Evolutionary conservation across 2,329 filamentous ascomycete genomes (phyloP), one percentile per base, ranked within the genome.

Genomic region (Dichotomopilus funicola): DNA sequence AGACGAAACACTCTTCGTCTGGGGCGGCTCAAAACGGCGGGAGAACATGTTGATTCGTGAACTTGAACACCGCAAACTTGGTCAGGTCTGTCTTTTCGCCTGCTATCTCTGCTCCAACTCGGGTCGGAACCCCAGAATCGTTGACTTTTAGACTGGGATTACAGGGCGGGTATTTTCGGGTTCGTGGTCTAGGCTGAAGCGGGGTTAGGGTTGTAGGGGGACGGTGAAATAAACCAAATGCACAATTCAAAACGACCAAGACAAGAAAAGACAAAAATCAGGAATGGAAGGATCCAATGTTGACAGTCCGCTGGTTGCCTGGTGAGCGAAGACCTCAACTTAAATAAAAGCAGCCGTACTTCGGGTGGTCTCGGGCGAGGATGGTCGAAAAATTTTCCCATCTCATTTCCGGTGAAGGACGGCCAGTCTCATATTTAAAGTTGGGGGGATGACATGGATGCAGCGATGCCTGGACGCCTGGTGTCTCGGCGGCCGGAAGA

Each of bases 1-100:
- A 51, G 78, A 78, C 51, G 78, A 77, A 56, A 79, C 80, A 69
- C 76, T 81, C 69, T 72, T 77, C 71, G 63, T 76, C 36, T 68
- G 71, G 27, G 72, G 67, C 13, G 54, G 54, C 46, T 79, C 75
- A 50, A 72, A 71, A 57, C 74, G 73, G 66, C 73, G 73, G 62
- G 72, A 71, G 64, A 79, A 81, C 79, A 79, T 81, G 37, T 38
- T 38, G 37, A 38, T 34, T 66, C 71, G 19, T 27, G 19, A 27
- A 27, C 19, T 27, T 65, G 60, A 51, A 34, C 62, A 11, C 13
- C 41, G 41, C 36, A n/a, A 37, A 42, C 37, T n/a, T 5, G 4
- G 49, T 38, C 33, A 40, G 13, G 27, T 11, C 41, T 34, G 19
- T 12, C 12, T 42, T 36, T 31, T 27, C n/a, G 27, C n/a, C 7